Conservation (phyloP, 73 alveolate species). For the Stentor coeruleus region DNA sequence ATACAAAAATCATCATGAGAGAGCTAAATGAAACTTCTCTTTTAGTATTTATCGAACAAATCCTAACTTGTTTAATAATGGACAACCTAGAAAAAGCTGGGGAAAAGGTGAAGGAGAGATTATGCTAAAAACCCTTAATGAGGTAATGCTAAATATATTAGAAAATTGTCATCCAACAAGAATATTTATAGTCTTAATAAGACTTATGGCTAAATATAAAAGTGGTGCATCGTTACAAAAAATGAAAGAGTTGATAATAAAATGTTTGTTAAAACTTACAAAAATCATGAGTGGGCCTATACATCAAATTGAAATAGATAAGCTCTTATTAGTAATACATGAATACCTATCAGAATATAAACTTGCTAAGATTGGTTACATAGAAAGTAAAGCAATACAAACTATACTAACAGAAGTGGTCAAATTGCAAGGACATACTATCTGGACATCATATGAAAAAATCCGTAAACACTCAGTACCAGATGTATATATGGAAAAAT, state of each 20-base stretch:
- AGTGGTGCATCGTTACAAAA: constrained; percentile 42
- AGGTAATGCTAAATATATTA: constrained; percentile 56
- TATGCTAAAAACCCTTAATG: constrained; percentile 41
- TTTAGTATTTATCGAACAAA: constrained; percentile 49
- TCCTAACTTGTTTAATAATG: constrained; percentile 49
- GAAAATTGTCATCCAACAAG: constrained; percentile 58
- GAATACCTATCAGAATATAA: constrained; percentile 60
- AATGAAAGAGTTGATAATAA: constrained; percentile 38
- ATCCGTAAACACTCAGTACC: constrained; percentile 42
- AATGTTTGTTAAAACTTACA: constrained; percentile 51
- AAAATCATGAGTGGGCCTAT: constrained; percentile 44
- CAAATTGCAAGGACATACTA: constrained; percentile 44
- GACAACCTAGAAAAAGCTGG: constrained; percentile 56
- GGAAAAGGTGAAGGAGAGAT: constrained; percentile 51
- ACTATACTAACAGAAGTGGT: constrained; percentile 64
- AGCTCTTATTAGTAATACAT: constrained; percentile 52
- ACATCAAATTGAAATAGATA: constrained; percentile 44
- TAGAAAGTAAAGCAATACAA: constrained; percentile 56
- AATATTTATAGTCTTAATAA: constrained; percentile 43
- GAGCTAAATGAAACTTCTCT: constrained; percentile 40
- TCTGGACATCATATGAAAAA: constrained; percentile 53
- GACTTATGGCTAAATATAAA: constrained; percentile 52
- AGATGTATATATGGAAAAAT: constrained; percentile 49
- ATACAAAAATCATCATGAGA: constrained; percentile 42
- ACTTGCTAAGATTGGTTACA: too few species aligned